Percentiles rank a stretch among this genome's conserved stretches.
These are phyloP conservation scores for Ogataea ganodermae DNA, from an alignment of 805 yeast species.

Conservation along the genomic window DNA sequence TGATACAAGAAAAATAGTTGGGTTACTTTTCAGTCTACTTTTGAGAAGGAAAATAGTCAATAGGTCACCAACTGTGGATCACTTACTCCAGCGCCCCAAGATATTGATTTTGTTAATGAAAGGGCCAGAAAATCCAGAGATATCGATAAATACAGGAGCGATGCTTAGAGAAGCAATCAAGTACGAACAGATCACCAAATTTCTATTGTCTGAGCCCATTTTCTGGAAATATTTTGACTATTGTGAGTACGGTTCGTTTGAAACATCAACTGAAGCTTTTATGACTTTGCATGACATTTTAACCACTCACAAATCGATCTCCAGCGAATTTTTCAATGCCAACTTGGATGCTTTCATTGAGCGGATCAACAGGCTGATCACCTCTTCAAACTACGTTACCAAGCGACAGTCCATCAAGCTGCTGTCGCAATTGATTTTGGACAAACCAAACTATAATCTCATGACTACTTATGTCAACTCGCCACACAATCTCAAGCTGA, in stretches of 20 bases:
- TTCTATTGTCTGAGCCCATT: slow-evolving; percentile 56
- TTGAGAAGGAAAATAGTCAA: slow-evolving; percentile 76
- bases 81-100: slow-evolving; percentile 66
- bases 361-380: slow-evolving; percentile 67
- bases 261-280: slow-evolving; percentile 87
- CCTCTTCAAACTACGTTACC: slow-evolving; percentile 83
- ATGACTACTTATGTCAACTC: slow-evolving; percentile 78
- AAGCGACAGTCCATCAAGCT: slow-evolving; percentile 86
- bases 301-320: slow-evolving; percentile 66
- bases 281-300: slow-evolving; percentile 72
- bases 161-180: slow-evolving; percentile 85
- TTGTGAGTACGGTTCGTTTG: slow-evolving; percentile 76
- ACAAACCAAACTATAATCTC: slow-evolving; percentile 67
- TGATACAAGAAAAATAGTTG: slow-evolving; percentile 86
- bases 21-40: slow-evolving; percentile 69
- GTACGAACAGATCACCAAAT: slow-evolving; percentile 66
- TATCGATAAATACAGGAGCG: slow-evolving; percentile 71
- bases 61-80: slow-evolving; percentile 85
- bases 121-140: slow-evolving; percentile 74
- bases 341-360: slow-evolving; percentile 61
- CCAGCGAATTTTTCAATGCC: slow-evolving; percentile 64
- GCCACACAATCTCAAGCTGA: slow-evolving; percentile 78
- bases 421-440: slow-evolving; percentile 68
- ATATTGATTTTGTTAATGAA: slow-evolving; percentile 61
- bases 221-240: slow-evolving; percentile 86